Evolutionary conservation across 2,329 filamentous ascomycete genomes (phyloP), one percentile per base, ranked within the genome.

Genomic region (Shiraia sp.): DNA sequence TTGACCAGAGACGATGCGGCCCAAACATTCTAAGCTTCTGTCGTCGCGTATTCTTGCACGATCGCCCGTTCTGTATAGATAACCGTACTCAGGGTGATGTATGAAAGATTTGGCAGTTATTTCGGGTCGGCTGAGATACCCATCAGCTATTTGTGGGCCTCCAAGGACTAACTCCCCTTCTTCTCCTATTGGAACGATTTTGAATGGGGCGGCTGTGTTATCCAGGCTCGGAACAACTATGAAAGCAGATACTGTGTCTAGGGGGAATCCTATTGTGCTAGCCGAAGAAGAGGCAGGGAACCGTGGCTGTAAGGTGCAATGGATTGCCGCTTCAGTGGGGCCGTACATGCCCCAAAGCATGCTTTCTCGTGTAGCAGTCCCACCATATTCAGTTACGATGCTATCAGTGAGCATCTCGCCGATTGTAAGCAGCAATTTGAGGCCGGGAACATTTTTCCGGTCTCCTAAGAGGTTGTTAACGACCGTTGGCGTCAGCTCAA

Each of bases 321-420:
- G 91, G 42, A 96, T 95, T 0, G 90, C 83, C 6, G 89, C 89
- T 71, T 96, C 91, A 0, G 91, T 96, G 1, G 91, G 91, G 0
- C 91, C 91, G 62, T 96, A 96, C 90, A 96, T 95, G 24, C 85
- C 91, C 79, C 89, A 91, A 1, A 96, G 75, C 30, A 95, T 83
- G 53, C 87, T 85, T 2, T 73, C 63, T 6, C 69, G 70, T 0
- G 61, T 61, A 0, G 67, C 59, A 8, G 74, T 72, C 2, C 81
- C 81, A 5, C 89, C 90, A 74, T 93, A 96, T 61, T 95, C 89
- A 25, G 81, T 73, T 15, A 96, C 77, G 2, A 96, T 85, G 7
- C 82, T 79, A 29, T 79, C 75, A 3, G 87, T 95, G 25, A 96
- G 79, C 90, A 95, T 96, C 68, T 96, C 91, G 5, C 91, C 91